A percentile compares a stretch with the other conserved stretches of the same genome.
These are phyloP conservation scores for Clarireedia sp. DNA, from an alignment of 2,329 filamentous ascomycete species.

Conservation along the genomic window DNA sequence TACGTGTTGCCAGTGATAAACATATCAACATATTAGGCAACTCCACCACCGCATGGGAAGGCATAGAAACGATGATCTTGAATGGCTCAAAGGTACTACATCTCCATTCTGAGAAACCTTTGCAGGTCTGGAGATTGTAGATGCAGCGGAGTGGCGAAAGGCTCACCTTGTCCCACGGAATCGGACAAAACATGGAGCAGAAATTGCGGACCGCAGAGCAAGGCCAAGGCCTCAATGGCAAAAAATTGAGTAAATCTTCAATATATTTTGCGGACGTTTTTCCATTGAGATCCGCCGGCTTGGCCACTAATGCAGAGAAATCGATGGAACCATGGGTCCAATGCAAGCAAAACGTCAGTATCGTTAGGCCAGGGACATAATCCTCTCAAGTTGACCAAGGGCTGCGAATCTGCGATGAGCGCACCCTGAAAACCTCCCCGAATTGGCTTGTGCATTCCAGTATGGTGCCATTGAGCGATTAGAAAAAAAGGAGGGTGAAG, in stretches of 20 bases:
- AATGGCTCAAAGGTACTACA: conserved; percentile 26
- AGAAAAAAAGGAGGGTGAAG: conserved; percentile 5
- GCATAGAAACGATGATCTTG: conserved; percentile 30
- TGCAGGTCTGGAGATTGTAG: conserved; percentile 27
- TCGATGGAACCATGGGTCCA: conserved; percentile 9
- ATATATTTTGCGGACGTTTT: conserved; percentile 4
- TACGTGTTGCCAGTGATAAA: conserved; percentile 71
- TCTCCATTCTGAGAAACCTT: conserved; percentile 25
- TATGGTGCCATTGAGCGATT: conserved; percentile 19
- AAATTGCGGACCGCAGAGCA: conserved; percentile 5
- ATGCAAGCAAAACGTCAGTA: conserved; percentile 26
- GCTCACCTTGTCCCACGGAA: conserved; percentile 16
- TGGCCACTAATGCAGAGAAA: conserved; percentile 29
- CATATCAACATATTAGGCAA: conserved; percentile 52
- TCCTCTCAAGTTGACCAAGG: conserved; percentile 15
- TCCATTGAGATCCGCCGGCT: conserved; percentile 24
- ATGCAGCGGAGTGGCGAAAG: conserved; percentile 30
- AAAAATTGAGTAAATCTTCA: conserved; percentile 5
- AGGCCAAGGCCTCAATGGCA: conserved; percentile 5
- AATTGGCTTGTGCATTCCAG: conserved; percentile 7
- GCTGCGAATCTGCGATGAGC: conserved; percentile 8
- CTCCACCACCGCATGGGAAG: conserved; percentile 48
- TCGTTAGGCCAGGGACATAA: conserved; percentile 22
- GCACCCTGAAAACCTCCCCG: not conserved
- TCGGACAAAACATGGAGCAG: conserved; percentile 7